Evolutionary conservation across 2,329 filamentous ascomycete species (phyloP).

Genomic region (Lecanoromycetidae sp.): DNA sequence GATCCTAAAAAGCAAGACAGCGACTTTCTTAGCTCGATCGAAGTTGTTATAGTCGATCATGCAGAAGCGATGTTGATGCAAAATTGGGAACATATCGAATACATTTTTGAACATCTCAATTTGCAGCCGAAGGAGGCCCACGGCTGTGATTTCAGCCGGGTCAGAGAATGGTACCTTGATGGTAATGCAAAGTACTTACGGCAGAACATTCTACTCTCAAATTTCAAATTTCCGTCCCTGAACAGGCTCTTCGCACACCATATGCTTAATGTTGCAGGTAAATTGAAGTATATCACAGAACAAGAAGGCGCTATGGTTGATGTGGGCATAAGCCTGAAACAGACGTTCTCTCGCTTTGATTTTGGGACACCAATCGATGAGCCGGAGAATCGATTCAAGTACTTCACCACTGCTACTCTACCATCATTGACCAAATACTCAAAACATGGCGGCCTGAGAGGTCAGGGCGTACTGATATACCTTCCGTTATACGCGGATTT

Average conservation of each 20-base stretch:
- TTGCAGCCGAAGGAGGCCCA: slow-evolving; percentile 78
- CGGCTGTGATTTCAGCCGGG: slow-evolving; percentile 84
- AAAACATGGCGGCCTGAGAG: slow-evolving; percentile 39
- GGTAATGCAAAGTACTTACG: slow-evolving; percentile 67
- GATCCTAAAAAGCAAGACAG: slow-evolving; percentile 58
- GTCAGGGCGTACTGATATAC: slow-evolving; percentile 65
- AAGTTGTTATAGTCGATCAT: slow-evolving; percentile 81
- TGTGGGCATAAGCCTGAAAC: slow-evolving; percentile 58
- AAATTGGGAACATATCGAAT: slow-evolving; percentile 93
- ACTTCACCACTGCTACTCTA: slow-evolving; percentile 73
- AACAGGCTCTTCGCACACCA: slow-evolving; percentile 63
- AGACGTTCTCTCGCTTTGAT: slow-evolving; percentile 84
- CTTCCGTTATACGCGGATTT: slow-evolving; percentile 93
- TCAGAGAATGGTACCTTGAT: slow-evolving; percentile 88
- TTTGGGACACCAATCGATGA: slow-evolving; percentile 58
- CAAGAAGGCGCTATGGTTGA: slow-evolving; percentile 59
- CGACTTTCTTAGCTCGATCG: slow-evolving; percentile 89
- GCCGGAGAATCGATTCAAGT: slow-evolving; percentile 79
- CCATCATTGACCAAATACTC: slow-evolving; percentile 59
- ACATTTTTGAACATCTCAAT: slow-evolving; percentile 85
- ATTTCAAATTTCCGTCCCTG: slow-evolving; percentile 80
- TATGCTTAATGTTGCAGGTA: slow-evolving; percentile 71
- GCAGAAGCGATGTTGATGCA: slow-evolving; percentile 92
- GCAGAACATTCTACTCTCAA: slow-evolving; percentile 70
- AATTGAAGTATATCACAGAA: slow-evolving; percentile 55